These are phyloP conservation scores for Stentor coeruleus DNA, from an alignment of 73 alveolate genomes.

Conservation along the genomic window DNA sequence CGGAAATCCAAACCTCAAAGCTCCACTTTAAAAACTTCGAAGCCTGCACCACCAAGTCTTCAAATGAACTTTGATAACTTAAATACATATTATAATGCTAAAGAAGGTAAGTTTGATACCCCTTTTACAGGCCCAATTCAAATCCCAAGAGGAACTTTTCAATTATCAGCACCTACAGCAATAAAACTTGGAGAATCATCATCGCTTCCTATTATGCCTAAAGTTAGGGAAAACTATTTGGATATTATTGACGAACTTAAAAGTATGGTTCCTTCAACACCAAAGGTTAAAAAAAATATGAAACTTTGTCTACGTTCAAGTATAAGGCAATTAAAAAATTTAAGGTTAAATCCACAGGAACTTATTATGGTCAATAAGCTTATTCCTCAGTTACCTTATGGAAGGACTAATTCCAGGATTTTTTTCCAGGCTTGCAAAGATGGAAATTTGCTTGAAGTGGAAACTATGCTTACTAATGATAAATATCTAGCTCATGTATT, in stretches of 20 bases:
- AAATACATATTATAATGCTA: background rate
- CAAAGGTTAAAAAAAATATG: background rate
- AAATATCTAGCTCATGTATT: conserved; percentile 15
- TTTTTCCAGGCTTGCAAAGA: conserved; percentile 5
- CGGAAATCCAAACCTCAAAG: background rate
- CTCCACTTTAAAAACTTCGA: background rate
- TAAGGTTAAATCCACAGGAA: background rate
- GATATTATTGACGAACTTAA: background rate
- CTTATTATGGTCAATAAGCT: background rate
- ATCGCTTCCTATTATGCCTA: background rate
- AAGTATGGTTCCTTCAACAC: background rate
- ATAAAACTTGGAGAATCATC: background rate
- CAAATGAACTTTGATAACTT: background rate
- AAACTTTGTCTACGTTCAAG: background rate
- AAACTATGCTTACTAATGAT: background rate
- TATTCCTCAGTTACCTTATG: background rate
- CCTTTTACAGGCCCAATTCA: background rate
- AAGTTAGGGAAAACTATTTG: background rate
- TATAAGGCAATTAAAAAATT: background rate
- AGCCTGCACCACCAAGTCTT: background rate
- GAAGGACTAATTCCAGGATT: background rate
- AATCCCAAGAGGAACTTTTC: background rate
- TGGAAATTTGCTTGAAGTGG: background rate
- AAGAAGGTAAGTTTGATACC: background rate
- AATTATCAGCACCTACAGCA: background rate